These are phyloP conservation scores for Priceomyces carsonii DNA, from an alignment of 805 yeast genomes.

Conservation along the genomic window DNA sequence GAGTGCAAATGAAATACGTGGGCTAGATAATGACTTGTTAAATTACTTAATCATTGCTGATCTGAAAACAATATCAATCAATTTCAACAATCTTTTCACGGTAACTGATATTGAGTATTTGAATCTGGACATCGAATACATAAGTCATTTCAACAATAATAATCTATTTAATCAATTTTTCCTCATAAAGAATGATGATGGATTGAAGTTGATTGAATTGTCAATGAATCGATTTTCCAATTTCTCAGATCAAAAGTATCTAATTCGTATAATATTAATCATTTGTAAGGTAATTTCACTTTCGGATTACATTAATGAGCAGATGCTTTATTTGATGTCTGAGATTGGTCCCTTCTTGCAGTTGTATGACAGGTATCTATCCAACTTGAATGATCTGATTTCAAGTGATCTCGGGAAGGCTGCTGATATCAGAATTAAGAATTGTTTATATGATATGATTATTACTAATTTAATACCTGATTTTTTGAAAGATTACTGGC, in stretches of 20 bases:
- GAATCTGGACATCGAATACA: slow-evolving; percentile 6
- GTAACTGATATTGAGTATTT: slow-evolving; percentile 26
- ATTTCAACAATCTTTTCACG: slow-evolving; percentile 32
- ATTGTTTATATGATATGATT: slow-evolving; percentile 44
- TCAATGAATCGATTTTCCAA: slow-evolving; percentile 11
- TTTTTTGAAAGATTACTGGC: slow-evolving; percentile 56
- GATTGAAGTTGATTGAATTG: slow-evolving; percentile 15
- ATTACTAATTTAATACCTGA: slow-evolving; percentile 56
- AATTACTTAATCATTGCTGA: slow-evolving; percentile 28
- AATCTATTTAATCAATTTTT: slow-evolving; percentile 29
- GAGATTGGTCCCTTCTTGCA: slow-evolving; percentile 26
- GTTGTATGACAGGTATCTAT: slow-evolving; percentile 31
- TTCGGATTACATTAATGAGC: slow-evolving; percentile 21
- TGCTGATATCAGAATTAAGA: slow-evolving; percentile 13
- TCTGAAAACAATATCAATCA: slow-evolving; percentile 23
- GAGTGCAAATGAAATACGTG: slow-evolving; percentile 7
- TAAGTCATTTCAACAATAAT: slow-evolving; percentile 20
- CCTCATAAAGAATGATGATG: slow-evolving; percentile 15
- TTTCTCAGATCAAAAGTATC: slow-evolving; percentile 10
- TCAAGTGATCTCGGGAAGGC: slow-evolving; percentile 7
- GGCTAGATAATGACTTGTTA: slow-evolving; percentile 7
- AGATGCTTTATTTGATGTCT: slow-evolving; percentile 15
- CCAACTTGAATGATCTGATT: slow-evolving; percentile 31
- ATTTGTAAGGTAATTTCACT: slow-evolving; percentile 28
- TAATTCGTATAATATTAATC: slow-evolving; percentile 23